Base-by-base conservation (phyloP, 306 rosid species). In the Clitoria ternatea region DNA sequence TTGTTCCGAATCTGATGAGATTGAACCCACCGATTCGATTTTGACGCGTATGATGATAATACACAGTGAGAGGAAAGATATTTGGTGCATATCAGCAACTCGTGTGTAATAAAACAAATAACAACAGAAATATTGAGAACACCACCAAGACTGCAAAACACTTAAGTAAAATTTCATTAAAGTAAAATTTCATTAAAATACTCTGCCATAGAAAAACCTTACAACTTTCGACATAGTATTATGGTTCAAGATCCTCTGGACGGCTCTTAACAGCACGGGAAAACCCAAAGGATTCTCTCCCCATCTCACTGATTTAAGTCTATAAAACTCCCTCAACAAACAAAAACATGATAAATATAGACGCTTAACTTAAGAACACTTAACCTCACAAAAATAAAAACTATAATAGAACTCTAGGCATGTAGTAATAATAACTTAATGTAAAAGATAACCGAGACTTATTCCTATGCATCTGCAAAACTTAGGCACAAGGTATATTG, bases 191-290 rank as follows among this genome's bases (percentile, higher is more conserved):
- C 36, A 12, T 18, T 15, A 5, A n/a, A n/a, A 59, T 24, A 66
- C 35, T 52, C 64, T 18, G 74, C 62, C 17, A 56, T 15, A 11
- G 18, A 71, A 24, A 0, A 30, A 30, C 32, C 12, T n/a, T 17
- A 1, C 14, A 7, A 19, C n/a, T 7, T 45, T 3, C 23, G 0
- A 12, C n/a, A 36, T 42, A 11, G 2, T 29, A 56, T 11, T 2
- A 48, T 22, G 20, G 14, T 36, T 23, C 3, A 15, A 70, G 74
- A 78, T 60, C 50, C 82, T 80, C 70, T 54, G 93, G 91, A 85
- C 86, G 79, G 91, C 96, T 90, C 83, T 68, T 10, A 57, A 44
- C 18, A 84, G 93, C 91, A 82, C 88, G 64, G 75, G 76, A 88
- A 90, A 90, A 88, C 85, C 91, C 92, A 82, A 70, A 78, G 73